Evolutionary conservation across 1,284 basidiomycete genomes (phyloP), one percentile per base, ranked within the genome.

Genomic region (Cryptococcus depauperatus): DNA sequence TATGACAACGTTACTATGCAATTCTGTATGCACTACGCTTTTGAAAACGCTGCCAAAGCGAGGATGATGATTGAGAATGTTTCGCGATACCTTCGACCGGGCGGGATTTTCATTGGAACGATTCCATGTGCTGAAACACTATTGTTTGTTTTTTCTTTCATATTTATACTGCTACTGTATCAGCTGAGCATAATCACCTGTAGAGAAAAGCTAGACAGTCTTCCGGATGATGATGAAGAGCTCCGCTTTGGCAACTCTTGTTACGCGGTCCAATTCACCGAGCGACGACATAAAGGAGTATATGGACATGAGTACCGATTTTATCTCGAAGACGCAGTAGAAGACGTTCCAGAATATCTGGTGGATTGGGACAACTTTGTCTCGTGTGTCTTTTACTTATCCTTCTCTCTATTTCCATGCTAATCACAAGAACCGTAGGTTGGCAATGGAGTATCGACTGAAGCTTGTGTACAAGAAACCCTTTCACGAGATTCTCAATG

Each of bases 21-120:
- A 66, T 99, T 99, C 69, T 98, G 93, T 72, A 95, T 98, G 88
- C 95, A 99, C 69, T 98, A 99, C 64, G 95, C 93, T 7, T 98
- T 97, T 68, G 91, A 97, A 66, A 84, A 78, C 32, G 79, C 82
- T 25, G 74, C 78, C 43, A 96, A 95, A 67, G 88, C 83, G 22
- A 77, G 88, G 28, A 82, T 80, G 62, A 96, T 99, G 93, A 79
- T 99, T 23, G 79, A 83, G 42, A 99, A 99, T 64, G 92, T 93
- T 21, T 79, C 82, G 43, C 71, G 78, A 33, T 84, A 84, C 74
- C 75, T 99, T 39, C 76, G 85, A 29, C 74, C 75, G 21, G 92
- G 92, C 25, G 95, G 95, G 2, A 70, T 83, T 11, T 95, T 97
- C 59, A 79, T 98, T 43, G 95, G 93, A 23, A 99, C 95, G 0